phyloP scores from a whole-genome alignment of 148 eudicot genomes.

The Vaccinium vitisidaea region DNA sequence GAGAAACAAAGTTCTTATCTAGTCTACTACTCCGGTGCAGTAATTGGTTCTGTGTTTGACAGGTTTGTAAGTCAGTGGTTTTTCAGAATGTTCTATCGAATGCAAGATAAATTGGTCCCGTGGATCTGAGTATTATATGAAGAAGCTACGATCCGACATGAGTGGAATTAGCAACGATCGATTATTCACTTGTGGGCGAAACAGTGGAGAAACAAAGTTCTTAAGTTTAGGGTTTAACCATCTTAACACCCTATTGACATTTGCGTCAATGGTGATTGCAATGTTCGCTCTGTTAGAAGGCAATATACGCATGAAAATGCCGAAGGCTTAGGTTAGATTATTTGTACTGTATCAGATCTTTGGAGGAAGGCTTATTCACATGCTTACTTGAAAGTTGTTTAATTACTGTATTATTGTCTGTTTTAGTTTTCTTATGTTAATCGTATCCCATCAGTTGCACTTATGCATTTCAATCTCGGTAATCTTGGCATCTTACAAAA shows the following conservation, averaged over 20 bases:
- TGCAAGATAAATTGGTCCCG: conserved; percentile 67
- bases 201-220: not conserved
- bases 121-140: conserved; percentile 86
- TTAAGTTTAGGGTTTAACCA: not conserved
- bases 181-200: conserved; percentile 13
- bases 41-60: conserved; percentile 8
- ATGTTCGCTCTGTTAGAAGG: not conserved
- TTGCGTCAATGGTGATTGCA: not conserved
- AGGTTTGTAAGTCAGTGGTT: conserved; percentile 98
- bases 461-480: not conserved
- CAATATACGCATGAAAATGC: not conserved
- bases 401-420: not conserved
- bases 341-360: not conserved
- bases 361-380: not conserved
- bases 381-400: not conserved
- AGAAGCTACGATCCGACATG: conserved; percentile 64
- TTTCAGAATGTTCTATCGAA: conserved; percentile 76
- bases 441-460: not conserved
- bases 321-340: not conserved
- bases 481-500: not conserved
- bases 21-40: not conserved
- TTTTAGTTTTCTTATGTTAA: not conserved
- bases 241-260: not conserved
- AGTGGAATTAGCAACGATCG: conserved; percentile 56
- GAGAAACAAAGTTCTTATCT: not conserved